A percentile compares a stretch with the other conserved stretches of the same genome.
phyloP scores from a whole-genome alignment of 2,329 filamentous ascomycete species.

The Thelonectria rubi region DNA sequence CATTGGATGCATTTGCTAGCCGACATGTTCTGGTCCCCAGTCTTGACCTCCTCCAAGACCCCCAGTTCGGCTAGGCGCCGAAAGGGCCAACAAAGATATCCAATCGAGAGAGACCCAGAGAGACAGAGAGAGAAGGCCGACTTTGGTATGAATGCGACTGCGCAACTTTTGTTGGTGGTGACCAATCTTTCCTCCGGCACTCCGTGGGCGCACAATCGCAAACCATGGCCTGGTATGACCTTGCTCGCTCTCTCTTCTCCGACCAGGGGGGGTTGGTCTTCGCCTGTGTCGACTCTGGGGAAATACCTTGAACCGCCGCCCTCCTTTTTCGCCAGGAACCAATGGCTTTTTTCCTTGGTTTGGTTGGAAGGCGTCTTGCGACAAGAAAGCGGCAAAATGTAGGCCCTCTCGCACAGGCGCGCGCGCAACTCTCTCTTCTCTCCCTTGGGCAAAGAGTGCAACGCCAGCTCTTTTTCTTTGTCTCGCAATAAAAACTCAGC shows the following conservation, averaged over 20 bases:
- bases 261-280: background rate
- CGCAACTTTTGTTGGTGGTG: background rate
- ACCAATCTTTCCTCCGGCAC: background rate
- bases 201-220: constrained; percentile 32
- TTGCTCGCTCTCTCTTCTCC: background rate
- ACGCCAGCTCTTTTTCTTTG: constrained; percentile 21
- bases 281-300: background rate
- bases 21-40: constrained; percentile 32
- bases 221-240: constrained; percentile 12
- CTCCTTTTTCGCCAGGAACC: constrained; percentile 3
- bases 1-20: constrained; percentile 41
- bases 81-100: constrained; percentile 36
- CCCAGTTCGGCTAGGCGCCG: constrained; percentile 42
- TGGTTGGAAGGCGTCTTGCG: background rate
- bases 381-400: constrained; percentile 13
- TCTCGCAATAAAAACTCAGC: constrained; percentile 1
- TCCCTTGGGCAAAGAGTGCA: background rate
- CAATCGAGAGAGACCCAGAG: constrained; percentile 3
- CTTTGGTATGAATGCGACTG: constrained; percentile 9
- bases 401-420: constrained; percentile 13
- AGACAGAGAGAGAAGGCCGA: no score
- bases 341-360: constrained; percentile 20
- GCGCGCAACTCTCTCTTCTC: constrained; percentile 9
- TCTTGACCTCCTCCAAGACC: constrained; percentile 31
- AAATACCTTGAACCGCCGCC: background rate